These are phyloP conservation scores for Fragilaria crotonensis DNA, from an alignment of 108 stramenopile genomes.

Conservation along the genomic window DNA sequence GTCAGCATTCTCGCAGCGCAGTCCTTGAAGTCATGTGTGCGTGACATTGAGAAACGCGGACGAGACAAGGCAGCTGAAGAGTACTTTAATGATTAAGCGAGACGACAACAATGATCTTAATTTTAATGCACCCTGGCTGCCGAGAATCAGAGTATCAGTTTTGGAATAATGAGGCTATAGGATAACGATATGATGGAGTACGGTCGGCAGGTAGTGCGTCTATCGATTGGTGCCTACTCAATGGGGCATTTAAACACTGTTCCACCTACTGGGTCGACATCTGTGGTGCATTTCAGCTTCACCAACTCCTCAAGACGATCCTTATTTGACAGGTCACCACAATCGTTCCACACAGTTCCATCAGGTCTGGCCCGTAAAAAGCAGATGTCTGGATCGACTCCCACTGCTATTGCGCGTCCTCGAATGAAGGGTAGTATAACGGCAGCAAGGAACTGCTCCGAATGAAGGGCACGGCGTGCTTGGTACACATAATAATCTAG, in stretches of 20 bases:
- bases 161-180: no score
- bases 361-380: neutral
- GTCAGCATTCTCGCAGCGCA: conserved; percentile 30
- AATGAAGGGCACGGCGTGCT: conserved; percentile 13
- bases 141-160: no score
- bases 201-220: no score
- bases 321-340: neutral
- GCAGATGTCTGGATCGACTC: neutral
- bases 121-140: no score
- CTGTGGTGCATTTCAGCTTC: neutral
- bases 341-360: neutral
- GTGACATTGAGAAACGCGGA: conserved; percentile 19
- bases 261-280: no score
- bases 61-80: conserved; percentile 26
- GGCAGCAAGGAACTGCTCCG: conserved; percentile 21
- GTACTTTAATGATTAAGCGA: neutral
- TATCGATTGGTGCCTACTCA: no score
- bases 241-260: no score
- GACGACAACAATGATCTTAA: no score
- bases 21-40: conserved; percentile 15
- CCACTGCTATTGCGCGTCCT: neutral
- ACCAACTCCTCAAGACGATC: neutral
- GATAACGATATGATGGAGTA: no score
- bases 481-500: conserved; percentile 21
- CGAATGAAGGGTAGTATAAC: conserved; percentile 21